Percentiles rank a stretch among this genome's conserved stretches.
phyloP scores from a whole-genome alignment of 768 basidiomycete genomes.

The Lactifluus piperatus region DNA sequence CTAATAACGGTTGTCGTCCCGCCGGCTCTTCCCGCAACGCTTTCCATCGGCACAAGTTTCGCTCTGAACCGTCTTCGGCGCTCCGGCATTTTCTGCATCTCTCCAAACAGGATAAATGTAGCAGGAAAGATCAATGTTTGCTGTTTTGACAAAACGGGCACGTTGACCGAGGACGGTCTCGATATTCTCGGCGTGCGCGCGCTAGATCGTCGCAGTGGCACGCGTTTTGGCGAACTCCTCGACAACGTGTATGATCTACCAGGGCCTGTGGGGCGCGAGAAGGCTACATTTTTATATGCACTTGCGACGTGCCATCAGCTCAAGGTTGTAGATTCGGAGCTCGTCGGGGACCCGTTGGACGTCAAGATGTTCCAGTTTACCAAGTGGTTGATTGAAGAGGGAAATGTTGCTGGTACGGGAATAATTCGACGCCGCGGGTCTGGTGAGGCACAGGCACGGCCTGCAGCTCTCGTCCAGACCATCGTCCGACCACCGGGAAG shows the following conservation, averaged over 20 bases:
- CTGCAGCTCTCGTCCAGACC: slow-evolving; percentile 88
- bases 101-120: slow-evolving; percentile 91
- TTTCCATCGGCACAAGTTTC: slow-evolving; percentile 96
- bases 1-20: slow-evolving; percentile 96
- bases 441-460: slow-evolving; percentile 44
- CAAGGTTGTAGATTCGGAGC: slow-evolving; percentile 77
- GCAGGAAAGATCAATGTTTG: slow-evolving; percentile 95
- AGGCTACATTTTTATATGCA: slow-evolving; percentile 83
- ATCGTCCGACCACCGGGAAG: slow-evolving; percentile 96
- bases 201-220: slow-evolving; percentile 52
- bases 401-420: slow-evolving; percentile 58
- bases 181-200: slow-evolving; percentile 93
- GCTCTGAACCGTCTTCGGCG: slow-evolving; percentile 84
- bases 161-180: slow-evolving; percentile 94
- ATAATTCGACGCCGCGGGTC: slow-evolving; percentile 57
- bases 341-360: slow-evolving; percentile 95
- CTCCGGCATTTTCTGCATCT: slow-evolving; percentile 89
- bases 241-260: slow-evolving; percentile 74
- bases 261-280: slow-evolving; percentile 51
- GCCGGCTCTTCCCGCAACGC: slow-evolving; percentile 91
- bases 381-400: slow-evolving; percentile 93
- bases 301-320: slow-evolving; percentile 94
- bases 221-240: slow-evolving; percentile 83
- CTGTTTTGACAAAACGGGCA: slow-evolving; percentile 99
- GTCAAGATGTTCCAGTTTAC: slow-evolving; percentile 99